Conservation (phyloP, 805 yeast species). For the Wickerhamiella alocasiicola region DNA sequence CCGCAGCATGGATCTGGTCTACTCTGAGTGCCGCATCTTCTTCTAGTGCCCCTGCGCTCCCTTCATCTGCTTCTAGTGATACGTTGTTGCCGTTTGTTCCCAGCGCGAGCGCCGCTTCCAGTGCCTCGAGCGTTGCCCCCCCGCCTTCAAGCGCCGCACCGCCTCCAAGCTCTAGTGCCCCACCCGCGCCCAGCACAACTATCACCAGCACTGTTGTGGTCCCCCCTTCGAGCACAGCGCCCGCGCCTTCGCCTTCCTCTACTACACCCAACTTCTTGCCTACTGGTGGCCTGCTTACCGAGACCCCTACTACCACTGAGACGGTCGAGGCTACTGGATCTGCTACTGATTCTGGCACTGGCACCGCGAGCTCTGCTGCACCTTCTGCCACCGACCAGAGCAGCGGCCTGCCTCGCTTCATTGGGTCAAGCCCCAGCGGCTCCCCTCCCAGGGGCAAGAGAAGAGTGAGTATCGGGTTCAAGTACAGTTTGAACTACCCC, state of each 20-base stretch:
- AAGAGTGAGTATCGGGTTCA: slow-evolving; percentile 66
- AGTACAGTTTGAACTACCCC: slow-evolving; percentile 66
- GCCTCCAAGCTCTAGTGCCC: neutral
- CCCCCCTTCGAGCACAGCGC: neutral
- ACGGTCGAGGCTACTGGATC: slow-evolving; percentile 10
- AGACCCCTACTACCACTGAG: slow-evolving; percentile 15
- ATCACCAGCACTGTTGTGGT: neutral
- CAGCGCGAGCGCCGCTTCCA: neutral
- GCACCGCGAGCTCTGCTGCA: too few species aligned
- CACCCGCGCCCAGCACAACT: neutral
- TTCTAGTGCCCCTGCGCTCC: neutral
- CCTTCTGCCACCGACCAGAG: too few species aligned
- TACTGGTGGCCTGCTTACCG: slow-evolving; percentile 5
- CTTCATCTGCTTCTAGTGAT: neutral
- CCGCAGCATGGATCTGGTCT: slow-evolving; percentile 9
- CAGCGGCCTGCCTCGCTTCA: slow-evolving; percentile 52
- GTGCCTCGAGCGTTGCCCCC: neutral
- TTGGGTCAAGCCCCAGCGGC: slow-evolving; percentile 45
- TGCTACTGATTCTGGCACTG: slow-evolving; percentile 14
- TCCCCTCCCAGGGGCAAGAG: slow-evolving; percentile 33
- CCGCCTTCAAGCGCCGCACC: neutral
- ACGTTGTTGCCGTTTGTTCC: slow-evolving; percentile 10
- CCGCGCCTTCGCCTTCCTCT: slow-evolving; percentile 3
- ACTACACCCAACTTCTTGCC: slow-evolving; percentile 7
- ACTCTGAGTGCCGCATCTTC: slow-evolving; percentile 8